phyloP scores from a whole-genome alignment of 2,329 filamentous ascomycete genomes.

The Colletotrichum nymphaeae region DNA sequence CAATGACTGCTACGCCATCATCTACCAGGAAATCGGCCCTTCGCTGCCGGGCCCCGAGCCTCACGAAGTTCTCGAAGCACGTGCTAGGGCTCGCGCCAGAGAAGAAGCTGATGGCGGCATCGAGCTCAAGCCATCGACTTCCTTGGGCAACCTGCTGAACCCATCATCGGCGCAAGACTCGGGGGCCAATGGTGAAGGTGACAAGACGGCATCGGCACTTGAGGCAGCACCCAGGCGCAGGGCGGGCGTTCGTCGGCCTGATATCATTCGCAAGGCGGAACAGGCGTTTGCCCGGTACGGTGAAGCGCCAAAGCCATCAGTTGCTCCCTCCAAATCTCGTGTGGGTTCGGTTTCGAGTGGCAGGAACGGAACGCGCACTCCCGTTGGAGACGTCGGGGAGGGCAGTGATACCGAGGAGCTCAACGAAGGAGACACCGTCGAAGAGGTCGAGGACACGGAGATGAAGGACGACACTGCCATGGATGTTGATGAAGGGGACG shows the following conservation, averaged over 20 bases:
- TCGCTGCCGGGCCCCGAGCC: conserved; percentile 65
- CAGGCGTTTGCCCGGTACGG: conserved; percentile 63
- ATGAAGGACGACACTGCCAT: conserved; percentile 40
- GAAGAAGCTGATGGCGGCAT: conserved; percentile 53
- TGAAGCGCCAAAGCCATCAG: conserved; percentile 58
- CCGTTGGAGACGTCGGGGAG: conserved; percentile 44
- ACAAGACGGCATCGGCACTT: conserved; percentile 47
- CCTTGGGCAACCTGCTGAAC: conserved; percentile 56
- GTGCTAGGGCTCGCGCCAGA: conserved; percentile 49
- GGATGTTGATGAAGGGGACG: conserved; percentile 39
- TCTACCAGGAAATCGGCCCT: conserved; percentile 76
- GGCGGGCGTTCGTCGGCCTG: conserved; percentile 62
- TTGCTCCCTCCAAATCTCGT: conserved; percentile 55
- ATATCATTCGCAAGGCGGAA: conserved; percentile 72
- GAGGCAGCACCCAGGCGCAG: conserved; percentile 55
- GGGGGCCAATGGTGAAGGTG: conserved; percentile 52
- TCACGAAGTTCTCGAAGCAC: conserved; percentile 58
- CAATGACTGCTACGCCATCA: conserved; percentile 84
- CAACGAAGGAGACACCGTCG: conserved; percentile 51
- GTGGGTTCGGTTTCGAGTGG: conserved; percentile 64
- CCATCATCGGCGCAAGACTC: conserved; percentile 53
- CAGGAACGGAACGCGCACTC: conserved; percentile 56
- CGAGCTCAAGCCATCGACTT: conserved; percentile 49
- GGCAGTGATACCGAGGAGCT: conserved; percentile 53
- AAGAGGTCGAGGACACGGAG: conserved; percentile 31